Percentiles rank a stretch among this genome's conserved stretches.
Evolutionary conservation across 305 asterid genomes (phyloP).

Genomic region (Fraxinus xanthoxyloides): DNA sequence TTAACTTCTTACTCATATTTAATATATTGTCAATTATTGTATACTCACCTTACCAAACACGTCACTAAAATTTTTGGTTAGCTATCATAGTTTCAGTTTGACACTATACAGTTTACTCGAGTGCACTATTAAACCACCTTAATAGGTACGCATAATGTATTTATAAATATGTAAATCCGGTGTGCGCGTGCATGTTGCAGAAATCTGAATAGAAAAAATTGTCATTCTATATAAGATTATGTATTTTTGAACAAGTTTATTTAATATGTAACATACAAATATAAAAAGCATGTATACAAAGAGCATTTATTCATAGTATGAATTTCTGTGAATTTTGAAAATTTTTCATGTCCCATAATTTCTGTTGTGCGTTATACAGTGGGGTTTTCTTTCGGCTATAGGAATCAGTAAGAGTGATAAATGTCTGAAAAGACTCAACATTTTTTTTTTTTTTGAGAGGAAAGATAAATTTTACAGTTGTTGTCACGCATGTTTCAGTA

Average conservation of each 20-base stretch:
- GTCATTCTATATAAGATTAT: background rate
- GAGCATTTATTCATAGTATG: background rate
- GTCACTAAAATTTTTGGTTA: background rate
- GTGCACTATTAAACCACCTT: too few relatives aligned
- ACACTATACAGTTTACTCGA: too few relatives aligned
- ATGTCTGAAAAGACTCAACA: background rate
- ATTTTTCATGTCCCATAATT: background rate
- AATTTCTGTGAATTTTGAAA: background rate
- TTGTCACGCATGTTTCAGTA: conserved; percentile 2
- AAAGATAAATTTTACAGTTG: background rate
- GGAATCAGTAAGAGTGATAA: background rate
- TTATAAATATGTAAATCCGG: background rate
- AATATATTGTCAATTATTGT: too few relatives aligned
- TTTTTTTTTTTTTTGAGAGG: background rate
- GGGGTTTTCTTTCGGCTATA: background rate
- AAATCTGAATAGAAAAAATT: too few relatives aligned
- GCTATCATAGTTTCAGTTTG: too few relatives aligned
- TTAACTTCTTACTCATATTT: background rate
- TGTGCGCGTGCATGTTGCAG: background rate
- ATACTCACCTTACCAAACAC: background rate
- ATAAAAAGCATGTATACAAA: too few relatives aligned
- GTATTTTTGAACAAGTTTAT: background rate
- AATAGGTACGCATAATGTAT: background rate
- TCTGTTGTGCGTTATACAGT: background rate
- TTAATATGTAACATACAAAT: too few relatives aligned